Percentiles rank a stretch among this genome's conserved stretches.
Evolutionary conservation across 1,139 yeast genomes (phyloP).

Genomic region (Candida albicans): DNA sequence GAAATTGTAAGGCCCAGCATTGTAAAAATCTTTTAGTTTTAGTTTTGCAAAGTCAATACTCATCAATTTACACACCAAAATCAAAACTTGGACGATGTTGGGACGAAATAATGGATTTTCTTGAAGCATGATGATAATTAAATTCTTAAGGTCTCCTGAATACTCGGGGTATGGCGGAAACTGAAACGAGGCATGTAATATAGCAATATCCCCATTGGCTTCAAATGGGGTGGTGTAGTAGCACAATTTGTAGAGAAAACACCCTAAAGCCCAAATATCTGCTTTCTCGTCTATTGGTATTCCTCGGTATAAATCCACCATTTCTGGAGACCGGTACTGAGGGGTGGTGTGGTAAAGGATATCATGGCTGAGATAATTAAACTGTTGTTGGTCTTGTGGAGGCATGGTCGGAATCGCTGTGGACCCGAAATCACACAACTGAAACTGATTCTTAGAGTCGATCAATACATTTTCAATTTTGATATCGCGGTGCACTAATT

Average conservation of each 20-base stretch:
- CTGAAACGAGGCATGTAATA: slow-evolving; percentile 63
- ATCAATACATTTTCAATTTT: slow-evolving; percentile 77
- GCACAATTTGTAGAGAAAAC: slow-evolving; percentile 72
- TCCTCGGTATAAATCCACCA: slow-evolving; percentile 70
- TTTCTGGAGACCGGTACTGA: slow-evolving; percentile 80
- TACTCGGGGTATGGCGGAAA: slow-evolving; percentile 57
- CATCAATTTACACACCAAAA: slow-evolving; percentile 36
- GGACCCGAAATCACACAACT: slow-evolving; percentile 78
- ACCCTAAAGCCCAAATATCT: slow-evolving; percentile 85
- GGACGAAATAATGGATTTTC: slow-evolving; percentile 84
- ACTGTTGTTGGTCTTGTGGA: slow-evolving; percentile 64
- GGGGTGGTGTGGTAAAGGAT: slow-evolving; percentile 78
- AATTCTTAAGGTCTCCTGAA: slow-evolving; percentile 63
- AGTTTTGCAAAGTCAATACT: slow-evolving; percentile 28
- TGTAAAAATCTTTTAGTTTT: slow-evolving; percentile 39
- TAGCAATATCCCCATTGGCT: slow-evolving; percentile 70
- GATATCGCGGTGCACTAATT: slow-evolving; percentile 71
- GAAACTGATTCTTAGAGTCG: slow-evolving; percentile 55
- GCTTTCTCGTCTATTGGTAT: slow-evolving; percentile 73
- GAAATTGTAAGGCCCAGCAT: slow-evolving; percentile 43
- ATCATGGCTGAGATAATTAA: slow-evolving; percentile 61
- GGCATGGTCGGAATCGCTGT: slow-evolving; percentile 62
- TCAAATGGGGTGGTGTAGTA: slow-evolving; percentile 84
- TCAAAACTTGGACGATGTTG: slow-evolving; percentile 69
- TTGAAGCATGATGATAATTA: slow-evolving; percentile 76